phyloP scores from a whole-genome alignment of 78 protist genomes.

The Guillardia theta region DNA sequence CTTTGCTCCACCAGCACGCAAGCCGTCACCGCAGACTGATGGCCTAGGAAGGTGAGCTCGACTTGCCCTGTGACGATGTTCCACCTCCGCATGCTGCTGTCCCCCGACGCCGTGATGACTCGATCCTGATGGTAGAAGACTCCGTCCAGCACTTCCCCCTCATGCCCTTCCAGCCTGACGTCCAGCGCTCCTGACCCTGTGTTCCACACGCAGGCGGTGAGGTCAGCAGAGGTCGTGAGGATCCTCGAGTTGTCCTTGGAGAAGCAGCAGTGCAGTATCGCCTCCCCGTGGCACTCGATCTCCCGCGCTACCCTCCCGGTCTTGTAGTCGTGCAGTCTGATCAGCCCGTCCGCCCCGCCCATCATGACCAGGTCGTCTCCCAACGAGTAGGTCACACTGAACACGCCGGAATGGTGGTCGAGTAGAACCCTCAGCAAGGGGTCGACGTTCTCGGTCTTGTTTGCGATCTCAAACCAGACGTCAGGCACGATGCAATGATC shows the following conservation, averaged over 20 bases:
- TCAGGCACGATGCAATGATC: too few species aligned
- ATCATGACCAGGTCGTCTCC: neutral
- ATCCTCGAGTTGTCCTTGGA: neutral
- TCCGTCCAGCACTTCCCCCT: neutral
- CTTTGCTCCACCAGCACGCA: neutral
- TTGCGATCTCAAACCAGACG: neutral
- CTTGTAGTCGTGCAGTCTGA: neutral
- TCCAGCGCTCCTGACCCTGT: neutral
- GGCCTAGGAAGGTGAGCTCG: neutral
- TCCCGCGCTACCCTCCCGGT: neutral
- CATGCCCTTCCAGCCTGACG: neutral
- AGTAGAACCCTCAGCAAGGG: neutral
- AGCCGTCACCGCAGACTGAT: neutral
- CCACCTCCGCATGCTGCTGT: neutral
- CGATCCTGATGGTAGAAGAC: neutral
- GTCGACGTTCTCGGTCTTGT: neutral
- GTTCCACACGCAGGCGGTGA: neutral
- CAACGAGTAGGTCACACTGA: neutral
- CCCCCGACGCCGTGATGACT: neutral
- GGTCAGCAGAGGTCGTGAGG: neutral
- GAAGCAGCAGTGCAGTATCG: neutral
- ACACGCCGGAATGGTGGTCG: neutral
- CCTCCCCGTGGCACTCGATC: neutral
- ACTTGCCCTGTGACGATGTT: neutral
- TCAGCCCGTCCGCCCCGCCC: neutral